A percentile compares a stretch with the other conserved stretches of the same genome.
phyloP scores from a whole-genome alignment of 805 yeast species.

The Candida nitratophila region DNA sequence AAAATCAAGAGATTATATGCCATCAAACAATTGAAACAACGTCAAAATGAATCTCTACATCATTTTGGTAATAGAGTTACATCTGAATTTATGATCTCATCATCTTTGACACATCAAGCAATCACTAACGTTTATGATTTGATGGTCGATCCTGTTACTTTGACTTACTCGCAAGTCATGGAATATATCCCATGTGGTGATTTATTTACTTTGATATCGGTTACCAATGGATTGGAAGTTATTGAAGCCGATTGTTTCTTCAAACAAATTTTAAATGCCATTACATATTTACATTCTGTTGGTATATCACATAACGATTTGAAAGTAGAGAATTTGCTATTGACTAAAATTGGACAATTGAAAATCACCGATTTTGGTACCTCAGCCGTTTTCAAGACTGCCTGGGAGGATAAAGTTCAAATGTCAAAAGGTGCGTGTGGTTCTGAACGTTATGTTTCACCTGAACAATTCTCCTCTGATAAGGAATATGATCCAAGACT shows the following conservation, averaged over 20 bases:
- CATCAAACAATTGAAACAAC: conserved; percentile 65
- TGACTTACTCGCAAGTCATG: conserved; percentile 85
- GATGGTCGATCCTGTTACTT: conserved; percentile 62
- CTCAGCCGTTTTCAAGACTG: conserved; percentile 82
- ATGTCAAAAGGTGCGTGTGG: conserved; percentile 74
- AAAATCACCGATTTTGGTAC: conserved; percentile 87
- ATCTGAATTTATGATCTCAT: conserved; percentile 85
- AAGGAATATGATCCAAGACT: conserved; percentile 65
- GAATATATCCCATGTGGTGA: conserved; percentile 92
- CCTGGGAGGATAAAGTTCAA: conserved; percentile 76
- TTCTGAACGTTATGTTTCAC: conserved; percentile 86
- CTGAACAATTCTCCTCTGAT: conserved; percentile 64
- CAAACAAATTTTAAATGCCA: conserved; percentile 78
- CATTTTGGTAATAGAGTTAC: conserved; percentile 67
- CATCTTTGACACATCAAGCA: conserved; percentile 67
- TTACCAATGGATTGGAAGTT: conserved; percentile 45
- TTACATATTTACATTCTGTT: conserved; percentile 78
- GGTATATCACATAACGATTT: conserved; percentile 94
- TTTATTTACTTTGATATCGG: conserved; percentile 51
- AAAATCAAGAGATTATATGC: conserved; percentile 50
- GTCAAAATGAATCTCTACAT: conserved; percentile 49
- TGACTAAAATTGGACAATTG: conserved; percentile 58
- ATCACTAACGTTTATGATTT: conserved; percentile 74
- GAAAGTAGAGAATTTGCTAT: conserved; percentile 78
- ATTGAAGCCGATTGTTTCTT: conserved; percentile 83